Evolutionary conservation across 768 basidiomycete species (phyloP).

Genomic region (Mycena latifolia): DNA sequence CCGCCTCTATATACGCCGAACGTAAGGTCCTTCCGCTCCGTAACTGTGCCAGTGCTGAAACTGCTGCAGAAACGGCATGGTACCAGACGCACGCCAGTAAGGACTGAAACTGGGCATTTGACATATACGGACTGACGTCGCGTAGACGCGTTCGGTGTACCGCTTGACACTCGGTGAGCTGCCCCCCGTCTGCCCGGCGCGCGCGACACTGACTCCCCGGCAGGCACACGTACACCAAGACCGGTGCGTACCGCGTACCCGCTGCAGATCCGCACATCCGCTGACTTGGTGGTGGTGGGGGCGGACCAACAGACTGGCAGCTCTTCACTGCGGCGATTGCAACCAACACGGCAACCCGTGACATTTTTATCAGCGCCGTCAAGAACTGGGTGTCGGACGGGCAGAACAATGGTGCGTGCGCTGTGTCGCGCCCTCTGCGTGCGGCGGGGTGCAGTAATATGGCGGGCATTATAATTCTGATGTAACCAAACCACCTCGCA

Average conservation of each 20-base stretch:
- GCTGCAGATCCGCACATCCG: not conserved
- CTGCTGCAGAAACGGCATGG: slow-evolving; percentile 59
- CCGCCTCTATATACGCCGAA: slow-evolving; percentile 58
- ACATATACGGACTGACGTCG: slow-evolving; percentile 5
- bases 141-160: slow-evolving; percentile 18
- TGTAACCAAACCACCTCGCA: not conserved
- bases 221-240: slow-evolving; percentile 69
- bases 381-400: slow-evolving; percentile 64
- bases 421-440: not conserved
- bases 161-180: slow-evolving; percentile 21
- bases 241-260: slow-evolving; percentile 47
- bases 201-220: slow-evolving; percentile 4
- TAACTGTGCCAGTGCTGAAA: not conserved
- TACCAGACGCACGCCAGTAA: slow-evolving; percentile 60
- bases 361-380: slow-evolving; percentile 64
- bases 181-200: not conserved
- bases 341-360: slow-evolving; percentile 57
- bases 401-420: slow-evolving; percentile 50
- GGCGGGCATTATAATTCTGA: too few relatives aligned
- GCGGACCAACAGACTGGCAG: slow-evolving; percentile 61
- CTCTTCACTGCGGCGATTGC: slow-evolving; percentile 69
- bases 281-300: not conserved
- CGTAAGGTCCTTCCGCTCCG: slow-evolving; percentile 48
- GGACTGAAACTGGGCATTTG: slow-evolving; percentile 29
- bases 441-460: not conserved